Evolutionary conservation across 371 early-diverging fungal species (phyloP), one percentile per base, ranked within the genome.

Genomic region (Catenaria anguillulae): DNA sequence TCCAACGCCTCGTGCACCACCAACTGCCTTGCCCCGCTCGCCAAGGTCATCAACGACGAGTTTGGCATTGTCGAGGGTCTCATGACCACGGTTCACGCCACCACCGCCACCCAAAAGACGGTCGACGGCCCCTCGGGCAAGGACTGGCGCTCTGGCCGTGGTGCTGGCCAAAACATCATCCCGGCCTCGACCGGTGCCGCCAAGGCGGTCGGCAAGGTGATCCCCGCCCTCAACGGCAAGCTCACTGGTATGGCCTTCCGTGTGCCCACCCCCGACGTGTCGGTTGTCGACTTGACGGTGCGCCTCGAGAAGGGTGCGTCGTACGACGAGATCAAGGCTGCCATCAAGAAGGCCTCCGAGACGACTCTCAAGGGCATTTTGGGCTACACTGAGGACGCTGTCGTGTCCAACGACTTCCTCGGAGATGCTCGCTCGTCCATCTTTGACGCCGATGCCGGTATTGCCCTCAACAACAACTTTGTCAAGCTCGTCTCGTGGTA

Each of bases 1-100:
- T 93, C 95, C 66, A 99, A 98, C 81, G 99, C 99, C 58, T 96
- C 97, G 58, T 99, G 99, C 88, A 99, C 99, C 67, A 99, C 99
- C 73, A 98, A 99, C 88, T 99, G 99, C 79, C 77, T 99, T 55
- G 99, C 99, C 42, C 99, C 99, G 36, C 80, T 99, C 55, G 98
- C 92, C 70, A 98, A 99, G 83, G 88, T 99, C 64, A 81, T 99
- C 70, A 71, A 98, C 79, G 98, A 98, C 71, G 60, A 87, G 60
- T 93, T 90, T 73, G 85, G 91, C 65, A 87, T 93, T 73, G 75
- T 81, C 33, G 86, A 94, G 78, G 75, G 85, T 48, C 74, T 89
- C 59, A 97, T 99, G 98, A 94, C 94, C 64, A 99, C 99, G 52
- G 90, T 94, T 66, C 99, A 99, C 78, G 92, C 99, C 63, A 84